Evolutionary conservation across 352 stramenopile genomes (phyloP).

Genomic region (Pythium rishiriense): DNA sequence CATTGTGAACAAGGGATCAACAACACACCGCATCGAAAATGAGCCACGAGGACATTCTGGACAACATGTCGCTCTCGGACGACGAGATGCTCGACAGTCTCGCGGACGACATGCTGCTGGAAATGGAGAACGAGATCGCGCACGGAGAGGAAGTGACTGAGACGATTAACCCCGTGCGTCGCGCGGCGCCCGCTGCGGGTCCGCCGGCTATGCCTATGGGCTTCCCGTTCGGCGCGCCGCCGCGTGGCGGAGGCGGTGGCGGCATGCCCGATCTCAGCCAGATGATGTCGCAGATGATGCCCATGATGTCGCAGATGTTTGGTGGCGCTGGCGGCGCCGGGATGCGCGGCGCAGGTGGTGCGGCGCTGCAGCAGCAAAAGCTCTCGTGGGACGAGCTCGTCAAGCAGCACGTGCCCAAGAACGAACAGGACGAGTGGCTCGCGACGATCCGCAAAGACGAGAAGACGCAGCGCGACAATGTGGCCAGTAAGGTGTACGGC

Average conservation of each 20-base stretch:
- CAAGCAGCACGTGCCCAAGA: slow-evolving; percentile 49
- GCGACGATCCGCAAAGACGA: slow-evolving; percentile 63
- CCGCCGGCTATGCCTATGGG: slow-evolving; percentile 28
- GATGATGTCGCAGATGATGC: slow-evolving; percentile 90
- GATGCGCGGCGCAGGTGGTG: slow-evolving; percentile 22
- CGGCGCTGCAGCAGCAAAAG: slow-evolving; percentile 36
- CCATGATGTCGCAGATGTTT: slow-evolving; percentile 86
- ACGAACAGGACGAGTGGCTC: slow-evolving; percentile 67
- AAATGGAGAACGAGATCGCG: slow-evolving; percentile 41
- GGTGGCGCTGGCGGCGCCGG: slow-evolving; percentile 31
- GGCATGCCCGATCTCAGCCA: slow-evolving; percentile 67
- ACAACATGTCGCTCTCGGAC: slow-evolving; percentile 85
- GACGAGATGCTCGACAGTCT: slow-evolving; percentile 83
- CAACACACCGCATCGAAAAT: slow-evolving; percentile 24
- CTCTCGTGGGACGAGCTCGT: slow-evolving; percentile 74
- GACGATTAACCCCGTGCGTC: slow-evolving; percentile 28
- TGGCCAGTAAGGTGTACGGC: slow-evolving; percentile 30
- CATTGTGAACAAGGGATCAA: background rate
- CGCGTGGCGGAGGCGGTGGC: slow-evolving; percentile 3
- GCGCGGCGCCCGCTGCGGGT: background rate
- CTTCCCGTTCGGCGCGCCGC: slow-evolving; percentile 21
- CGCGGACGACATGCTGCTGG: slow-evolving; percentile 79
- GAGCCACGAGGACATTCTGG: slow-evolving; percentile 75
- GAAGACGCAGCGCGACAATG: slow-evolving; percentile 36
- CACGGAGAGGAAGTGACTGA: slow-evolving; percentile 25